Evolutionary conservation across 371 early-diverging fungal genomes (phyloP), one percentile per base, ranked within the genome.

Genomic region (Coemansia sp.): DNA sequence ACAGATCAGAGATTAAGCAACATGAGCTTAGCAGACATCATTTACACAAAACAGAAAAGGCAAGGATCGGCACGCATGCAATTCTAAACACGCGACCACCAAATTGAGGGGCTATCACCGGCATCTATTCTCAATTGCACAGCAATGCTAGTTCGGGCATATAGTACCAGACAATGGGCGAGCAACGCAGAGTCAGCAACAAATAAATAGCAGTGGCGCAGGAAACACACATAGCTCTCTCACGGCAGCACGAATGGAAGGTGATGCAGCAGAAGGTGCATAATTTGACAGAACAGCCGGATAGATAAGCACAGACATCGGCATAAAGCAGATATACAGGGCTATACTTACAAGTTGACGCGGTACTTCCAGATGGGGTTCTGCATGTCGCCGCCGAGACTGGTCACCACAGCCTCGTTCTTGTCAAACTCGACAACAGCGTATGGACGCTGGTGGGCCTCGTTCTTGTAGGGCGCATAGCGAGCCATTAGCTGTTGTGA

Each of bases 341-440:
- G 21, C 15, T 7, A 44, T 40, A 87, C 89, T 88, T 89, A 95
- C 94, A 95, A 95, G 70, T 89, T 86, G 32, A 94, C 92, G 61
- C 90, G 82, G 80, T 93, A 90, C 63, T 92, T 88, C 90, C 94
- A 95, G 36, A 87, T 79, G 13, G 94, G 91, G 65, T 87, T 88
- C 23, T 82, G 80, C 57, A 88, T 82, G 67, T 90, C 91, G 29
- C 90, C 90, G 28, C 89, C 92, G 15, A 89, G 79, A 15, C 93
- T 90, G 71, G 91, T 87, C 26, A 92, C 91, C 61, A 93, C 83
- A 40, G 93, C 85, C 80, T 96, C 94, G 78, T 94, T 94, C 86
- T 93, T 93, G 83, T 96, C 96, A 69, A 95, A 94, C 82, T 94
- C 95, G 26, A 94, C 80, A 8, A 96, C 94, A 21, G 88, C 89